Conservation (phyloP, 441 rosid species). For the Rhodomyrtus psidioides region DNA sequence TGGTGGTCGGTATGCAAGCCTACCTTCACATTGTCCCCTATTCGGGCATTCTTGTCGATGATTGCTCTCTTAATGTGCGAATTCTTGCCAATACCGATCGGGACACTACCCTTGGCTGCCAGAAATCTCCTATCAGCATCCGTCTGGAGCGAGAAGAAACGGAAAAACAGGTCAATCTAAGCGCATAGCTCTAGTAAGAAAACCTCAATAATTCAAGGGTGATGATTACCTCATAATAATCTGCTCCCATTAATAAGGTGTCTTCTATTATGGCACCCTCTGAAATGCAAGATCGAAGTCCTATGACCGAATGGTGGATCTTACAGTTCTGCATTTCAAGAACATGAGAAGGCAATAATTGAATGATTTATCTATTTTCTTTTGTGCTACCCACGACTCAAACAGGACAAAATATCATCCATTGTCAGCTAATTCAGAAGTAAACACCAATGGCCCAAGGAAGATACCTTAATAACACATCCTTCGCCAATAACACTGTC, state of each 20-base stretch:
- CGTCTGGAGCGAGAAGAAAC: conserved; percentile 40
- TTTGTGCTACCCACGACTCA: neutral
- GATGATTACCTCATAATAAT: conserved; percentile 73
- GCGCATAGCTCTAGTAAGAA: neutral
- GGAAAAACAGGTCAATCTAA: neutral
- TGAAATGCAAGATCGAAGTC: conserved; percentile 91
- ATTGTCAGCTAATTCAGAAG: neutral
- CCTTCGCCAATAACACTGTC: conserved; percentile 97
- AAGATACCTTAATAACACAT: conserved; percentile 78
- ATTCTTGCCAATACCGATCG: conserved; percentile 81
- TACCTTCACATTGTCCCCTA: conserved; percentile 88
- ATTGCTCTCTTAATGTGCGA: conserved; percentile 90
- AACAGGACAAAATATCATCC: neutral
- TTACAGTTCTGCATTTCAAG: conserved; percentile 59
- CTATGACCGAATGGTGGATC: conserved; percentile 89
- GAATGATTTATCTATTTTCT: neutral
- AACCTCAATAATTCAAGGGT: neutral
- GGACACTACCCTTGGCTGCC: conserved; percentile 91
- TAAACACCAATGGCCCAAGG: neutral
- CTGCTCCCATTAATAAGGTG: conserved; percentile 88
- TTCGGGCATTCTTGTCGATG: conserved; percentile 89
- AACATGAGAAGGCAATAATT: neutral
- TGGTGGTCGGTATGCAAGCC: neutral
- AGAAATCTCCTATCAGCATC: conserved; percentile 84
- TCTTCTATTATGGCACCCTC: conserved; percentile 95